Evolutionary conservation across 2,329 filamentous ascomycete species (phyloP).

Genomic region (Hortaea werneckii): DNA sequence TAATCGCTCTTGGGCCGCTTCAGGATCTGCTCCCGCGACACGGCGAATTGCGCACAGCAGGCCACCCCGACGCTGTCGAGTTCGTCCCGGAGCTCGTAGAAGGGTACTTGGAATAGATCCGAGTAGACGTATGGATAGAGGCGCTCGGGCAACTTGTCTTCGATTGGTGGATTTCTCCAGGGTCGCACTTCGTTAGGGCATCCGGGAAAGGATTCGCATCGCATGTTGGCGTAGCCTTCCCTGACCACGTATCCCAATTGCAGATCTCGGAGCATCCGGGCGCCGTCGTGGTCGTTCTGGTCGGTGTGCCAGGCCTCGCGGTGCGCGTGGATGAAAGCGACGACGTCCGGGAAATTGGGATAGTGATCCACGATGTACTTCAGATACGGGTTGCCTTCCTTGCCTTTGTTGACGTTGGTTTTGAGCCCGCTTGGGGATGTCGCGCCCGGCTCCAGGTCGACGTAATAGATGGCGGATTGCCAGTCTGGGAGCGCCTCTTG

Average conservation of each 20-base stretch:
- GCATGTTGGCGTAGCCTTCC: constrained; percentile 19
- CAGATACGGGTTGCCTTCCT: constrained; percentile 38
- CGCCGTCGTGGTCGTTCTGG: constrained; percentile 14
- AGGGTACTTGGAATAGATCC: constrained; percentile 13
- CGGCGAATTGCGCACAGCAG: constrained; percentile 27
- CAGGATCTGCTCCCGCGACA: constrained; percentile 20
- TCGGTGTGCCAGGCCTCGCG: constrained; percentile 20
- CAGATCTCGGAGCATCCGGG: constrained; percentile 16
- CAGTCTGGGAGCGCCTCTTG: constrained; percentile 36
- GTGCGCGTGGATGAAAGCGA: constrained; percentile 19
- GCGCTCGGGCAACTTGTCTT: constrained; percentile 10
- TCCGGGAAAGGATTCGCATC: constrained; percentile 15
- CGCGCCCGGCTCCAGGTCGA: constrained; percentile 25
- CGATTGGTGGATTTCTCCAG: constrained; percentile 11
- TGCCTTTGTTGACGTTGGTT: constrained; percentile 30
- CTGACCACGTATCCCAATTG: constrained; percentile 12
- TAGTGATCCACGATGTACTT: constrained; percentile 40
- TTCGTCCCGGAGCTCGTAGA: constrained; percentile 6
- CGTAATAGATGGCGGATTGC: constrained; percentile 37
- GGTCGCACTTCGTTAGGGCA: constrained; percentile 17
- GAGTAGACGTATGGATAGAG: constrained; percentile 14
- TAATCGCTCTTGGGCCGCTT: constrained; percentile 22
- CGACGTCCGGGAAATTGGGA: constrained; percentile 21
- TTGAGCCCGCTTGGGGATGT: constrained; percentile 12
- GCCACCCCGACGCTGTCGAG: constrained; percentile 5